phyloP scores from a whole-genome alignment of 306 rosid genomes.

The Vachellia pachyceras region DNA sequence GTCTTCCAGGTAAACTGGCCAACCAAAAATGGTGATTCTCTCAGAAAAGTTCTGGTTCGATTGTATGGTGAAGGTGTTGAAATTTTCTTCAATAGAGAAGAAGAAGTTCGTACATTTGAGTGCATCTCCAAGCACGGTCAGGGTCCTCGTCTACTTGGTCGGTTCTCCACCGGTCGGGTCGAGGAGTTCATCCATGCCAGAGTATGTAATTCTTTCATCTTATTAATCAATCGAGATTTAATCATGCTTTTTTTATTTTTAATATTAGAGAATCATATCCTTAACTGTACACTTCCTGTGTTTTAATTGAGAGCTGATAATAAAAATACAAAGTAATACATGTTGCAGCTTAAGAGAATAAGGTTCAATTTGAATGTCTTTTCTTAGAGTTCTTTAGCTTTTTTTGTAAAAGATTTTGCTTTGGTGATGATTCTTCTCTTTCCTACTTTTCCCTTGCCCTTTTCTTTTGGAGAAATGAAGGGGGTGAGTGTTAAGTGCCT shows the following conservation, averaged over 20 bases:
- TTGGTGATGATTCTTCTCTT: conserved; percentile 10
- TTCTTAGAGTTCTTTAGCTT: background rate
- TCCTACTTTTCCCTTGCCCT: conserved; percentile 36
- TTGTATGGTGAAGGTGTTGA: conserved; percentile 90
- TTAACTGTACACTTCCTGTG: background rate
- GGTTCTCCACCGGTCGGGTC: conserved; percentile 71
- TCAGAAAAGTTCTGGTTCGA: conserved; percentile 73
- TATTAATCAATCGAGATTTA: background rate
- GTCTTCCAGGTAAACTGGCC: conserved; percentile 88
- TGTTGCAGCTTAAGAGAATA: too few species aligned
- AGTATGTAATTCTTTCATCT: conserved; percentile 50
- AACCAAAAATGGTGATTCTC: conserved; percentile 40
- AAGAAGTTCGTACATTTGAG: conserved; percentile 80
- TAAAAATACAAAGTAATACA: too few species aligned
- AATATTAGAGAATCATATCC: background rate
- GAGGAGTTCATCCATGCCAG: conserved; percentile 97
- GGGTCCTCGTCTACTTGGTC: conserved; percentile 92
- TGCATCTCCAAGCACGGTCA: conserved; percentile 76
- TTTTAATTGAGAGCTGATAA: too few species aligned
- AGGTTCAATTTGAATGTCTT: too few species aligned
- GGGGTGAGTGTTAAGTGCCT: conserved; percentile 2
- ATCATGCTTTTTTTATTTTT: background rate
- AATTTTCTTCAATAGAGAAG: conserved; percentile 78
- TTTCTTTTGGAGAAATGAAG: conserved; percentile 34
- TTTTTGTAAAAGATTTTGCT: conserved; percentile 28